Conservation (phyloP, 306 rosid species). For the Vigna unguiculata region DNA sequence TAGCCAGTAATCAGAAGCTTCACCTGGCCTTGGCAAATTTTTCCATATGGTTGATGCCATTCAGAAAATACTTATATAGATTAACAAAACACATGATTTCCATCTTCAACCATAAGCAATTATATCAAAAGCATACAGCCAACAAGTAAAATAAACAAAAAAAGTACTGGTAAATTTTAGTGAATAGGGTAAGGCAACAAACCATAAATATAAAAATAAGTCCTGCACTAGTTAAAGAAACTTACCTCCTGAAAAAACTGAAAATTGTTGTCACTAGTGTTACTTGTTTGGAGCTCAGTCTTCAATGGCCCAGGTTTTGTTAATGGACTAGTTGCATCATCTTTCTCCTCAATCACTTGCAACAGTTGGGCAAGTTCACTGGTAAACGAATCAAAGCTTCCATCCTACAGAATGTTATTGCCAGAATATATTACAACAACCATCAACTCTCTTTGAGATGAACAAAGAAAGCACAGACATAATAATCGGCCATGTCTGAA, state of each 20-base stretch:
- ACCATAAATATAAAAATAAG: conserved; percentile 5
- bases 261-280: conserved; percentile 52
- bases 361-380: conserved; percentile 74
- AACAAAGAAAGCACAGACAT: background rate
- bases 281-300: conserved; percentile 61
- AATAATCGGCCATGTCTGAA: background rate
- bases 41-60: background rate
- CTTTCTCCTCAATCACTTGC: conserved; percentile 83
- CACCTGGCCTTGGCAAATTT: conserved; percentile 8
- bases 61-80: background rate
- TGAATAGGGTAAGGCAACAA: conserved; percentile 3
- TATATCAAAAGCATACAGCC: conserved; percentile 7
- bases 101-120: conserved; percentile 6
- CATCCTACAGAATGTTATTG: conserved; percentile 64
- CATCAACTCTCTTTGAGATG: conserved; percentile 30
- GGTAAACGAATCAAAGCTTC: conserved; percentile 78
- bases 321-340: conserved; percentile 89
- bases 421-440: conserved; percentile 45
- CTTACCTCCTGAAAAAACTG: conserved; percentile 65
- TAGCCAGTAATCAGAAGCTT: conserved; percentile 6
- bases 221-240: conserved; percentile 27
- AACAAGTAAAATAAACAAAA: conserved; percentile 12
- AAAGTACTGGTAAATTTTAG: conserved; percentile 15
- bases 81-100: conserved; percentile 5
- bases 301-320: conserved; percentile 63